Conservation (phyloP, 2,329 filamentous ascomycete genomes). For the Fusarium drepaniforme region DNA sequence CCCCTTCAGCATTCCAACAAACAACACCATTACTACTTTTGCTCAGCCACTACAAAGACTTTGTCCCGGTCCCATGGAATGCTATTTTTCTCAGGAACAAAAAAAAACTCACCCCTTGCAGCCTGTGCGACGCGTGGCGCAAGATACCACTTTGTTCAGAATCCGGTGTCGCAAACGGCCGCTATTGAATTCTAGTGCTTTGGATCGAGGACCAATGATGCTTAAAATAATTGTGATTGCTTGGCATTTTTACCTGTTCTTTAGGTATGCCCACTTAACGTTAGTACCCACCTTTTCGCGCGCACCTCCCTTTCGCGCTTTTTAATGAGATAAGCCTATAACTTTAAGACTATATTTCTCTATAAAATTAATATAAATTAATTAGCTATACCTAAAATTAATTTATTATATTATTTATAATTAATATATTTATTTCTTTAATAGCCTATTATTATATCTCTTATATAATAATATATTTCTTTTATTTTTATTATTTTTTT, state of each 20-base stretch:
- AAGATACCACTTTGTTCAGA: not conserved
- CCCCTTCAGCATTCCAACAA: constrained; percentile 19
- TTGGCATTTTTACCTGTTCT: not conserved
- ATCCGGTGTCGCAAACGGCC: constrained; percentile 13
- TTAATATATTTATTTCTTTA: too few species aligned
- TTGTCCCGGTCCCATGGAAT: constrained; percentile 23
- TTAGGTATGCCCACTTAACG: not conserved
- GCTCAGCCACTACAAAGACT: constrained; percentile 15
- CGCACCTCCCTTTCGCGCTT: too few species aligned
- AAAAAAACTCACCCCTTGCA: not conserved
- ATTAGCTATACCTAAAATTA: too few species aligned
- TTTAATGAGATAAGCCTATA: too few species aligned
- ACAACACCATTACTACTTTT: not conserved
- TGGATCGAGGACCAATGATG: not conserved
- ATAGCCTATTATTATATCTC: too few species aligned
- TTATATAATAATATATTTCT: too few species aligned
- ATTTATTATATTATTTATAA: too few species aligned
- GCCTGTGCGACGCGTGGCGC: constrained; percentile 12
- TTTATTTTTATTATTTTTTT: too few species aligned
- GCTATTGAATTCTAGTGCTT: not conserved
- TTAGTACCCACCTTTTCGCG: too few species aligned
- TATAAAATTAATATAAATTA: too few species aligned
- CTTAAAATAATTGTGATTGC: not conserved
- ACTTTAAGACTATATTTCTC: too few species aligned
- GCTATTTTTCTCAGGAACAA: not conserved